Percentiles rank a stretch among this genome's conserved stretches.
phyloP scores from a whole-genome alignment of 2,329 filamentous ascomycete species.

The Aspergillus clavatus region DNA sequence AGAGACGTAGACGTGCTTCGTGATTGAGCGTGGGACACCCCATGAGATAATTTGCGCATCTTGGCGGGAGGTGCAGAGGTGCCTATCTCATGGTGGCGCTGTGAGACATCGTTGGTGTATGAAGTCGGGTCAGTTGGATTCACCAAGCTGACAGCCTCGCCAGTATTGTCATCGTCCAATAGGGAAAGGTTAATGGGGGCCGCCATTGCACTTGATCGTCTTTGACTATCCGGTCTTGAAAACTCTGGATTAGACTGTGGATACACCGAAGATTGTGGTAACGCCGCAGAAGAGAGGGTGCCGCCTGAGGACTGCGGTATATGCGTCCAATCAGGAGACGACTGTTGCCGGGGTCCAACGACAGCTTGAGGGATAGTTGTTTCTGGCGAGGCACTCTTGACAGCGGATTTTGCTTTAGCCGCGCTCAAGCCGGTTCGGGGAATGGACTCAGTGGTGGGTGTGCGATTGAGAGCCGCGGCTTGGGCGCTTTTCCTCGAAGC shows the following conservation, averaged over 20 bases:
- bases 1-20: constrained; percentile 29
- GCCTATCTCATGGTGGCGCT: constrained; percentile 26
- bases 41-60: constrained; percentile 35
- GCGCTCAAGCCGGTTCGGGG: constrained; percentile 24
- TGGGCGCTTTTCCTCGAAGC: constrained; percentile 68
- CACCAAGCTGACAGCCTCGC: constrained; percentile 32
- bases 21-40: constrained; percentile 24
- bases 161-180: constrained; percentile 53
- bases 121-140: constrained; percentile 16
- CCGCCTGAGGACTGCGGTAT: constrained; percentile 24
- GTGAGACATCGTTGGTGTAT: constrained; percentile 24
- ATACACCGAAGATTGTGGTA: constrained; percentile 38
- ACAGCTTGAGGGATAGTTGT: constrained; percentile 28
- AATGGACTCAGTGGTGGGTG: constrained; percentile 28
- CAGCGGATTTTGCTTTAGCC: constrained; percentile 25
- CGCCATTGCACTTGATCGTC: constrained; percentile 33
- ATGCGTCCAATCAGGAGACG: constrained; percentile 35
- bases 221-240: constrained; percentile 38
- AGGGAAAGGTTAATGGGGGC: constrained; percentile 53
- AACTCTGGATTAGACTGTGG: constrained; percentile 52
- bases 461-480: constrained; percentile 29
- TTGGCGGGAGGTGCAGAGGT: constrained; percentile 34
- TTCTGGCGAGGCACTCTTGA: constrained; percentile 35
- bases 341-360: constrained; percentile 22
- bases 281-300: constrained; percentile 14